Percentiles rank a stretch among this genome's conserved stretches.
Conservation (phyloP, 2,329 filamentous ascomycete species). For the Aureobasidium sp. region DNA sequence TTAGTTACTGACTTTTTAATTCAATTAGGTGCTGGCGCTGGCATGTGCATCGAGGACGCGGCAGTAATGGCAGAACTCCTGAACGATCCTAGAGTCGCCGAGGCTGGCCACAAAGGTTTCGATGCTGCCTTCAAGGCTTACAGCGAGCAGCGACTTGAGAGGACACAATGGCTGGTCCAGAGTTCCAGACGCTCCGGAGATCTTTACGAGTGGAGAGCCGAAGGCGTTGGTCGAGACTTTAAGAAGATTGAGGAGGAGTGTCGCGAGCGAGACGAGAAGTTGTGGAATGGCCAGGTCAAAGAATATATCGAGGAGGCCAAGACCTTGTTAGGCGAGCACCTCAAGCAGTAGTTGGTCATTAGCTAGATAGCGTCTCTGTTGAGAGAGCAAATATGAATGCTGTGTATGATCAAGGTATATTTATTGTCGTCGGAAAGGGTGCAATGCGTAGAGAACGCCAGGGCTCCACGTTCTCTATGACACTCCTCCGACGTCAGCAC, state of each 20-base stretch:
- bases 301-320: slow-evolving; percentile 16
- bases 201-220: slow-evolving; percentile 35
- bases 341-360: background rate
- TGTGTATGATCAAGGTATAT: background rate
- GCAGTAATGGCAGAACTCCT: slow-evolving; percentile 26
- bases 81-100: slow-evolving; percentile 19
- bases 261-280: background rate
- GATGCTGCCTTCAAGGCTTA: slow-evolving; percentile 36
- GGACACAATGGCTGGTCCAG: slow-evolving; percentile 40
- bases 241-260: slow-evolving; percentile 32
- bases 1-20: background rate
- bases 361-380: no score
- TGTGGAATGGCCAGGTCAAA: slow-evolving; percentile 17
- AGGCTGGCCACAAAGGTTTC: slow-evolving; percentile 19
- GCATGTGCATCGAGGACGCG: slow-evolving; percentile 27
- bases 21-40: slow-evolving; percentile 24
- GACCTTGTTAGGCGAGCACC: background rate
- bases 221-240: slow-evolving; percentile 28
- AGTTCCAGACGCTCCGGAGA: slow-evolving; percentile 35
- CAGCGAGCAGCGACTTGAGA: slow-evolving; percentile 32
- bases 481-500: background rate
- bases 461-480: background rate
- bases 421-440: background rate
- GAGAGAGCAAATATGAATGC: no score
- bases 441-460: background rate